Evolutionary conservation across 345 rosid species (phyloP).

Genomic region (Cardamine resedifolia): DNA sequence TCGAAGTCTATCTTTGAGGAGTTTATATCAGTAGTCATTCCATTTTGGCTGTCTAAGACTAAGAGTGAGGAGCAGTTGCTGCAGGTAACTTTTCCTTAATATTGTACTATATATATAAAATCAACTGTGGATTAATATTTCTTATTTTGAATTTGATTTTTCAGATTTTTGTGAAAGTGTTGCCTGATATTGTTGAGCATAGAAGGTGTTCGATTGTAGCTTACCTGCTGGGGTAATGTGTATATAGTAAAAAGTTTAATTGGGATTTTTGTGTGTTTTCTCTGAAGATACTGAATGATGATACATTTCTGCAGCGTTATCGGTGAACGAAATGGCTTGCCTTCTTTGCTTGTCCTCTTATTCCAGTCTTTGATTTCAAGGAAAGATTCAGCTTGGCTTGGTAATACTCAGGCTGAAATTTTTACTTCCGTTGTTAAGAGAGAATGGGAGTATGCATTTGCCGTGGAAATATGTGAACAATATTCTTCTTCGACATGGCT

Average conservation of each 20-base stretch:
- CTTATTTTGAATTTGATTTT: conserved; percentile 16
- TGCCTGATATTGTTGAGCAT: conserved; percentile 77
- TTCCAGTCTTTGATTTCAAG: conserved; percentile 61
- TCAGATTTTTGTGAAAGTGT: conserved; percentile 76
- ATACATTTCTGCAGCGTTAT: conserved; percentile 55
- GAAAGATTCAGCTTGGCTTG: conserved; percentile 46
- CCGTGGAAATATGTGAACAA: conserved; percentile 73
- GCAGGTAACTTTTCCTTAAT: conserved; percentile 49
- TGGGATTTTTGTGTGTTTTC: conserved; percentile 3
- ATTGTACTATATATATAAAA: not conserved
- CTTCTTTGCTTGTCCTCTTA: conserved; percentile 72
- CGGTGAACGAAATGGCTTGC: conserved; percentile 78
- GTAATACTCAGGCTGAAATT: conserved; percentile 31
- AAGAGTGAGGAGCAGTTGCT: conserved; percentile 57
- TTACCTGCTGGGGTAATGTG: conserved; percentile 69
- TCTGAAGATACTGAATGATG: conserved; percentile 10
- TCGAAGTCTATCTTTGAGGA: conserved; percentile 73
- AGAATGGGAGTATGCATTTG: conserved; percentile 87
- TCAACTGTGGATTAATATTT: conserved; percentile 1
- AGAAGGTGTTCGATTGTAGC: conserved; percentile 71
- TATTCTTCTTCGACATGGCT: conserved; percentile 83
- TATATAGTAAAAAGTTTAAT: not conserved
- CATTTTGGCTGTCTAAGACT: conserved; percentile 75
- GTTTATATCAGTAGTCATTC: conserved; percentile 75
- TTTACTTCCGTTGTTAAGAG: conserved; percentile 41